Evolutionary conservation across 2,329 filamentous ascomycete species (phyloP), one percentile per base, ranked within the genome.

Genomic region (Scytalidium lignicola): DNA sequence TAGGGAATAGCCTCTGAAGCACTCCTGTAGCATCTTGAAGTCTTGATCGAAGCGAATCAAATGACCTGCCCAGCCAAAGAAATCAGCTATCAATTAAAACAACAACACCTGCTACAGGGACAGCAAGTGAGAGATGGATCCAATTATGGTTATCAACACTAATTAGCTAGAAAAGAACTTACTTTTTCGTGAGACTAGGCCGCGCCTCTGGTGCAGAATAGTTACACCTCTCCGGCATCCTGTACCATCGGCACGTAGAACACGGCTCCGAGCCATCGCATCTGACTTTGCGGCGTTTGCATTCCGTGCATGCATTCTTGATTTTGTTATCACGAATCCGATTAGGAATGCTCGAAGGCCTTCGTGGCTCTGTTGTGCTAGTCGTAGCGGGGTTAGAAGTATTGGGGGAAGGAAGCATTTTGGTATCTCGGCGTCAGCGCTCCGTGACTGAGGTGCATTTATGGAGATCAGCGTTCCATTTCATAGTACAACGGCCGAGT

Each of bases 211-310:
- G 45, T 42, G 45, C 29, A 20, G 40, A 41, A 29, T 47, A 47
- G 22, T 29, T 23, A 13, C 45, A 47, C 37, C 42, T 47, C 22
- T 47, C 45, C 26, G 45, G 37, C 12, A 47, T 41, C 15, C 26
- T 41, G 13, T 47, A 47, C 45, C 45, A 47, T 19, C 40, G 37
- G 39, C 45, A 47, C 22, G 40, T 47, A 32, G 37, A 41, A 10
- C 45, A 47, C 9, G 45, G 45, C 39, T 47, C 37, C 6, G 26
- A 41, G 19, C 45, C 45, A 47, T 47, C 45, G 37, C 45, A 47
- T 39, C 45, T 39, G 19, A 47, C 45, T 20, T 47, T 47, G 26
- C 45, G 45, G 21, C 45, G 45, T 26, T 41, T 47, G 45, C 45
- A 47, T 21, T 47, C 45, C 37, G 42, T 29, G 22, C 45, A 47